Percentiles rank a stretch among this genome's conserved stretches.
Evolutionary conservation across 2,329 filamentous ascomycete species (phyloP).

Genomic region (Fusarium albosuccineum): DNA sequence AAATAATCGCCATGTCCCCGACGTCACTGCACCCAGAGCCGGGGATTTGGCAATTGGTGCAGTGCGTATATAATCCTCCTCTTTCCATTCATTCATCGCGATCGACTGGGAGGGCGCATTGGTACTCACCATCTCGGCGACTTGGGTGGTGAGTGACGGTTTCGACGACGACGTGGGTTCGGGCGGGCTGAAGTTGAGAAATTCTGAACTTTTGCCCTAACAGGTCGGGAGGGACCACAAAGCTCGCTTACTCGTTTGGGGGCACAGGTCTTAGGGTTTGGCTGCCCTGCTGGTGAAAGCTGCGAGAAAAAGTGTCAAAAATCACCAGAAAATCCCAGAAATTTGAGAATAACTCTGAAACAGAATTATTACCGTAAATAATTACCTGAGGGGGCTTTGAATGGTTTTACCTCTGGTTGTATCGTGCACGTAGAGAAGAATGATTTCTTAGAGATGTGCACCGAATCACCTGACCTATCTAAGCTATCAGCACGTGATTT

Average conservation of each 20-base stretch:
- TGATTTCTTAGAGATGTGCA: slow-evolving; percentile 16
- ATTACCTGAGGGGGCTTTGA: not conserved
- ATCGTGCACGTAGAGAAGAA: slow-evolving; percentile 3
- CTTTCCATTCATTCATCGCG: slow-evolving; percentile 33
- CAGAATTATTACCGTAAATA: accelerated
- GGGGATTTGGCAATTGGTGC: slow-evolving; percentile 16
- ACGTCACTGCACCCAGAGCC: not conserved
- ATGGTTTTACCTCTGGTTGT: not conserved
- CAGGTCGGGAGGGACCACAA: slow-evolving; percentile 53
- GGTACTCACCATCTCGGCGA: slow-evolving; percentile 69
- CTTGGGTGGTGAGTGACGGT: slow-evolving; percentile 65
- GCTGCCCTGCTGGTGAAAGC: slow-evolving; percentile 51
- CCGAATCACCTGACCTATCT: slow-evolving; percentile 41
- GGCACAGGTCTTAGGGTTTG: slow-evolving; percentile 55
- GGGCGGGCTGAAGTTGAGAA: slow-evolving; percentile 61
- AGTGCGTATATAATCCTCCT: slow-evolving; percentile 34
- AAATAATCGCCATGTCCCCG: slow-evolving; percentile 4
- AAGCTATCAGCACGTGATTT: slow-evolving; percentile 41
- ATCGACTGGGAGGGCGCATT: slow-evolving; percentile 42
- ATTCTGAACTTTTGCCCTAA: slow-evolving; percentile 63
- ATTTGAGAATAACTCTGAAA: not conserved
- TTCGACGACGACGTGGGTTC: slow-evolving; percentile 64
- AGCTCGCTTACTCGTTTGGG: slow-evolving; percentile 60
- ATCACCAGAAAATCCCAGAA: slow-evolving; percentile 28
- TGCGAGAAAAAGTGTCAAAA: slow-evolving; percentile 13